Evolutionary conservation across 208 protist species (phyloP).

Genomic region (Trichomonas gallinae): DNA sequence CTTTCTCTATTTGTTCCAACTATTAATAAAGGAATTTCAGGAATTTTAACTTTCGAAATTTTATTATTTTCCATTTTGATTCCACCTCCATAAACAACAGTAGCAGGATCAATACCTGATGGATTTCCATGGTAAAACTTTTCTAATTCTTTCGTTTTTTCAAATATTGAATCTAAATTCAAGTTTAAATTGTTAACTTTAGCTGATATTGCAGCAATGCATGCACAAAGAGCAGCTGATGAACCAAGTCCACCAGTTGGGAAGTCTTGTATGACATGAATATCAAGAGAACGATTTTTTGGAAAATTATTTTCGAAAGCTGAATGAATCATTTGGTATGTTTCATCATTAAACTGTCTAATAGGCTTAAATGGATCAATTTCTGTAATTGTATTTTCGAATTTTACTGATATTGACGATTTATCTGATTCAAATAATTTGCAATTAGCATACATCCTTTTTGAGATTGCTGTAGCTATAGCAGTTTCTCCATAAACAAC

Average conservation of each 20-base stretch:
- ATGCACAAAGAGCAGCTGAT: neutral
- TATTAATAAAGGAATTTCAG: neutral
- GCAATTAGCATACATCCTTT: neutral
- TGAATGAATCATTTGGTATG: neutral
- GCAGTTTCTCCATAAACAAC: slow-evolving; percentile 9
- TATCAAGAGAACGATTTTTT: neutral
- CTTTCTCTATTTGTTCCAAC: neutral
- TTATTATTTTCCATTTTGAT: slow-evolving; percentile 3
- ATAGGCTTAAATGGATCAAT: neutral
- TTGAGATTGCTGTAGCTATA: neutral
- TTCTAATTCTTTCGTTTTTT: neutral
- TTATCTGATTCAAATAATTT: neutral
- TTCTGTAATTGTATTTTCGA: neutral
- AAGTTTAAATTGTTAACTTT: neutral
- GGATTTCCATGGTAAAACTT: slow-evolving; percentile 10
- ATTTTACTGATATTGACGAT: neutral
- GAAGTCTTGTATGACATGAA: neutral
- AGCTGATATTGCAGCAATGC: neutral
- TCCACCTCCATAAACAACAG: neutral
- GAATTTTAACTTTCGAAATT: neutral
- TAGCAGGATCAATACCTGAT: neutral
- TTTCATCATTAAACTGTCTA: neutral
- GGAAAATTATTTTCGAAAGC: neutral
- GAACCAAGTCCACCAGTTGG: neutral
- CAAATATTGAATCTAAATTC: neutral